Base-by-base conservation (phyloP, 1,284 basidiomycete species). In the Cerrena zonata region DNA sequence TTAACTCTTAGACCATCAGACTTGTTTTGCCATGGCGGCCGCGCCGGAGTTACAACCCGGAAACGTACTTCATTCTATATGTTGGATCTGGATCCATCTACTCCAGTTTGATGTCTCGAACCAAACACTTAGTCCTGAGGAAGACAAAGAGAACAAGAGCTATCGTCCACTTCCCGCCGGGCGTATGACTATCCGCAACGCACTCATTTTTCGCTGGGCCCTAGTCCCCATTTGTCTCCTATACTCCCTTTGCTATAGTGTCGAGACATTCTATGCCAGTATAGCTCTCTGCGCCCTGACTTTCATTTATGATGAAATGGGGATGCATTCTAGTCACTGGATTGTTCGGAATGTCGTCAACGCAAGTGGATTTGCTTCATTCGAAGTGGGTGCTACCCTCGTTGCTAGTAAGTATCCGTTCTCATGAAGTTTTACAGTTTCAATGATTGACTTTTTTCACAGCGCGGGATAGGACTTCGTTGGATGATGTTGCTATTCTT, bases 61-160 rank as follows among this genome's bases (percentile, higher is more conserved):
- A 2, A 53, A 53, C 1, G 43, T 68, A 0, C 51, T 56, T 0
- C 59, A 50, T 21, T 51, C 52, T n/a, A 45, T 65, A 1, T 50
- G 67, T 15, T 76, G 75, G 75, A 66, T 68, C n/a, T 76, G 74
- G 74, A 48, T 73, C 0, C 69, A 74, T 47, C 54, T 74, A 10
- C 60, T 77, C 4, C 70, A 70, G 18, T 65, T 61, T 56, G 63
- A 69, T 40, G 56, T 73, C 15, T 72, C 74, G 5, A 77, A 77
- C 55, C 75, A 77, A 54, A 60, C 53, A 2, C 43, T 60, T 18
- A 57, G 65, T 60, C 65, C 66, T 0, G 67, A 67, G 22, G 74
- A 76, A 54, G 74, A 77, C 49, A 57, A 56, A 11, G 49, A 58
- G 40, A 77, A 77, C 58, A 74, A 75, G 52, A 65, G 69, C 3